Percentiles rank a stretch among this genome's conserved stretches.
phyloP scores from a whole-genome alignment of 768 basidiomycete species.

The Leccinellum rugosiceps region DNA sequence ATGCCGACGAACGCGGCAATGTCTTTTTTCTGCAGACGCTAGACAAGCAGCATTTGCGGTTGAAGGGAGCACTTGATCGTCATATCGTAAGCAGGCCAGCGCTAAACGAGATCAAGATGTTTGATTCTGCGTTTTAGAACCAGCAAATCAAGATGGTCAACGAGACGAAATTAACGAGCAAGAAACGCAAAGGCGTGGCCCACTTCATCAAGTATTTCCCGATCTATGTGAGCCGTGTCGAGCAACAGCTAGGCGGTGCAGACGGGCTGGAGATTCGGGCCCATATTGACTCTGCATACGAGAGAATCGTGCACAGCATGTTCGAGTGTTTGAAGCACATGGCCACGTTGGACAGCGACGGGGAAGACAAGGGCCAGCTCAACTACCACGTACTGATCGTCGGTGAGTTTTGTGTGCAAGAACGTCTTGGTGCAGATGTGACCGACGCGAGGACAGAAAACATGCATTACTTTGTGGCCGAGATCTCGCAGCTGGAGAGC shows the following conservation, averaged over 20 bases:
- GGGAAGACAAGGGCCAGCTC: constrained; percentile 93
- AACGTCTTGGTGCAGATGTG: not conserved
- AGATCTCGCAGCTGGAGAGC: constrained; percentile 69
- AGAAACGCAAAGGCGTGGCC: constrained; percentile 89
- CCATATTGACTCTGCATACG: constrained; percentile 79
- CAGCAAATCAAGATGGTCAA: constrained; percentile 88
- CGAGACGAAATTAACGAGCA: constrained; percentile 85
- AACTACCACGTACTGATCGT: constrained; percentile 96
- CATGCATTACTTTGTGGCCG: constrained; percentile 91
- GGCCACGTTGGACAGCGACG: constrained; percentile 92
- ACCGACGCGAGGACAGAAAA: constrained; percentile 60
- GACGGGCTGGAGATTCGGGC: constrained; percentile 75
- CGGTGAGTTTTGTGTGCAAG: constrained; percentile 50
- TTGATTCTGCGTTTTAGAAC: constrained; percentile 43
- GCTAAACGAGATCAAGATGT: not conserved
- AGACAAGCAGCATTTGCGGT: constrained; percentile 77
- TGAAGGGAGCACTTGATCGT: constrained; percentile 74
- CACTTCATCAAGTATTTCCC: constrained; percentile 94
- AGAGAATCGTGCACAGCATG: constrained; percentile 84
- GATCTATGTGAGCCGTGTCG: constrained; percentile 77
- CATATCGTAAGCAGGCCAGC: constrained; percentile 52
- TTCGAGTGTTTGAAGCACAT: constrained; percentile 93
- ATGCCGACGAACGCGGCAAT: constrained; percentile 78
- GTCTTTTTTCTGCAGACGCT: constrained; percentile 69
- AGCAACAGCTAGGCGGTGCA: constrained; percentile 76